These are phyloP conservation scores for Xylaria venustula DNA, from an alignment of 495 filamentous ascomycete species.

Conservation along the genomic window DNA sequence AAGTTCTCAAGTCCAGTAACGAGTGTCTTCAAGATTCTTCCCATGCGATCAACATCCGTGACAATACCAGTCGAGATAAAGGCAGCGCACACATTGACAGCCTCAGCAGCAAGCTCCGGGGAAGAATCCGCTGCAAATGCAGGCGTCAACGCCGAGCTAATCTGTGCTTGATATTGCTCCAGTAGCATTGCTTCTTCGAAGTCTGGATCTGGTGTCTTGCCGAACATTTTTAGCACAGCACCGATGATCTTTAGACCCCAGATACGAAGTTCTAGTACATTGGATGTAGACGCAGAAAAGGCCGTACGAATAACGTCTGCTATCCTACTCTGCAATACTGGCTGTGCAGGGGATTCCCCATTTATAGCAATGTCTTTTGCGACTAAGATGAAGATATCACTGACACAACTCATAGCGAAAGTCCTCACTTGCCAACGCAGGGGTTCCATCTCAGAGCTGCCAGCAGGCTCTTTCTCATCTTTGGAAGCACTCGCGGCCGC, in stretches of 20 bases:
- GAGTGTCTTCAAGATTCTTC: slow-evolving; percentile 88
- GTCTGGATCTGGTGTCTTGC: slow-evolving; percentile 91
- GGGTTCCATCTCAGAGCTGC: slow-evolving; percentile 74
- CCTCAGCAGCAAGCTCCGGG: slow-evolving; percentile 89
- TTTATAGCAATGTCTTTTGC: slow-evolving; percentile 71
- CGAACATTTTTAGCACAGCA: slow-evolving; percentile 92
- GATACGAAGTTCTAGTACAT: slow-evolving; percentile 83
- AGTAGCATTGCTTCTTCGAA: slow-evolving; percentile 93
- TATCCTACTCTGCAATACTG: slow-evolving; percentile 76
- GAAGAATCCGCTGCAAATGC: slow-evolving; percentile 96
- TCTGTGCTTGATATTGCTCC: slow-evolving; percentile 98
- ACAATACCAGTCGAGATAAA: slow-evolving; percentile 98
- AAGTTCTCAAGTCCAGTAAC: slow-evolving; percentile 93
- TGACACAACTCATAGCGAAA: slow-evolving; percentile 90
- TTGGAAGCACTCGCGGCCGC: slow-evolving; percentile 62
- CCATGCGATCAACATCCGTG: slow-evolving; percentile 96
- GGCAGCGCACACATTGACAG: slow-evolving; percentile 94
- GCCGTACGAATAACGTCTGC: slow-evolving; percentile 96
- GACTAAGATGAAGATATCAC: slow-evolving; percentile 73
- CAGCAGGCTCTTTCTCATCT: slow-evolving; percentile 59
- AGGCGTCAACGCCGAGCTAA: slow-evolving; percentile 92
- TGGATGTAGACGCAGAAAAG: slow-evolving; percentile 94
- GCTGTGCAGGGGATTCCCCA: slow-evolving; percentile 66
- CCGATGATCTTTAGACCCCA: slow-evolving; percentile 92
- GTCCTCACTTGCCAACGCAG: slow-evolving; percentile 94